Evolutionary conservation across 345 rosid species (phyloP), one percentile per base, ranked within the genome.

Genomic region (Conringia planisiliqua): DNA sequence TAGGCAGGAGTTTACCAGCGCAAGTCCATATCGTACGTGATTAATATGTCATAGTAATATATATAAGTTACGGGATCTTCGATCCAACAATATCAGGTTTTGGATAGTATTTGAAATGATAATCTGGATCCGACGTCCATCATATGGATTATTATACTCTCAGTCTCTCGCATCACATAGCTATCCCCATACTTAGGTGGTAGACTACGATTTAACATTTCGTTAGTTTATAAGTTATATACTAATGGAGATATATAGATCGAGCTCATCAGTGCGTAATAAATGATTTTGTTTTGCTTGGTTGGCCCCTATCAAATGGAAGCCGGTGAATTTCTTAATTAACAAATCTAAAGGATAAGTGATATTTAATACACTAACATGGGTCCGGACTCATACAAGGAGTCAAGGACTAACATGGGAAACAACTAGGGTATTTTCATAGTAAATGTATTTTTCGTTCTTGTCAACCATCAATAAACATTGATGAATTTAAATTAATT

Each of bases 361-460:
- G 62, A 59, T 75, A 75, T 39, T 74, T 75, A 67, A 75, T 75
- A 75, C 40, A 66, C 54, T 66, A 74, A 74, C 73, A 74, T 74
- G 72, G 67, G 78, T 8, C 67, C 78, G 5, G 50, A 36, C 33
- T 64, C 24, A 17, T 36, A 26, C 46, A 51, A 66, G 22, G 61
- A 57, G 67, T 57, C 46, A 51, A 66, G 22, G 61, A 57, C 72
- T 57, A 74, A 74, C 78, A 74, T 74, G 78, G 73, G 78, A 58
- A 67, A 74, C 73, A 74, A 75, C 73, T 75, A 75, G 62, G 73
- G 61, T 59, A 29, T 59, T 48, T 48, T 68, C 46, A 36, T 58
- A 47, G 68, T 66, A 27, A 58, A 9, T 68, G 73, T 74, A 57
- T 75, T 75, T 58, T 66, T 18, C 3, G 16, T 66, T 57, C 6